Percentiles rank a stretch among this genome's conserved stretches.
phyloP scores from a whole-genome alignment of 2,329 filamentous ascomycete genomes.

The Lachnellula cervina region DNA sequence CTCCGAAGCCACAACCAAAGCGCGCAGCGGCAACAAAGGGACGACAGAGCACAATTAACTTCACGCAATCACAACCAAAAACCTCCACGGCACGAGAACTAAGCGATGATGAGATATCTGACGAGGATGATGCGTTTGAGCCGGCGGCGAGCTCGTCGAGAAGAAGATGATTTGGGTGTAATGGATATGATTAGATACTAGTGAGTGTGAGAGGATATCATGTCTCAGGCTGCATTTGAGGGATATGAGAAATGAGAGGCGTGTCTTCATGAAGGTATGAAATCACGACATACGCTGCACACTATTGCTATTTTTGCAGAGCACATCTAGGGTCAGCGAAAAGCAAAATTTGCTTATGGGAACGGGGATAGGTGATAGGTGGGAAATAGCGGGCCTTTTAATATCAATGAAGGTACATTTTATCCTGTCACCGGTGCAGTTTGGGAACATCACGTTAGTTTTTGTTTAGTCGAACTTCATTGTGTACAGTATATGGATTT shows the following conservation, averaged over 20 bases:
- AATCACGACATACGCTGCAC: no score
- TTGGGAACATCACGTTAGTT: no score
- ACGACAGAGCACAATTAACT: constrained; percentile 47
- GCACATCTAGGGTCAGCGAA: background rate
- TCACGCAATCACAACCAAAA: constrained; percentile 39
- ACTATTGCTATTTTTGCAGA: background rate
- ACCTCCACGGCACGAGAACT: constrained; percentile 46
- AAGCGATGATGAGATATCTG: constrained; percentile 61
- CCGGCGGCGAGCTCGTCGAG: constrained; percentile 17
- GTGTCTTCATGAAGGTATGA: background rate
- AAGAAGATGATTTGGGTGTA: constrained; percentile 3
- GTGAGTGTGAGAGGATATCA: background rate
- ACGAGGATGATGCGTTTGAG: constrained; percentile 56
- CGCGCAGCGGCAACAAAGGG: constrained; percentile 30
- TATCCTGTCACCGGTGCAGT: background rate
- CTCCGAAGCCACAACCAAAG: constrained; percentile 33
- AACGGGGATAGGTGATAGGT: background rate
- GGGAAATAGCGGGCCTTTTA: background rate
- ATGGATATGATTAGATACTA: background rate
- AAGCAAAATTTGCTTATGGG: background rate
- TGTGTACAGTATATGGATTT: no score
- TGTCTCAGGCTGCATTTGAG: background rate
- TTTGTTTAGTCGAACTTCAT: no score
- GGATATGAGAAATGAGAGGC: background rate
- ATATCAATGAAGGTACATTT: background rate